These are phyloP conservation scores for Stemphylium lycopersici DNA, from an alignment of 2,329 filamentous ascomycete genomes.

Conservation along the genomic window DNA sequence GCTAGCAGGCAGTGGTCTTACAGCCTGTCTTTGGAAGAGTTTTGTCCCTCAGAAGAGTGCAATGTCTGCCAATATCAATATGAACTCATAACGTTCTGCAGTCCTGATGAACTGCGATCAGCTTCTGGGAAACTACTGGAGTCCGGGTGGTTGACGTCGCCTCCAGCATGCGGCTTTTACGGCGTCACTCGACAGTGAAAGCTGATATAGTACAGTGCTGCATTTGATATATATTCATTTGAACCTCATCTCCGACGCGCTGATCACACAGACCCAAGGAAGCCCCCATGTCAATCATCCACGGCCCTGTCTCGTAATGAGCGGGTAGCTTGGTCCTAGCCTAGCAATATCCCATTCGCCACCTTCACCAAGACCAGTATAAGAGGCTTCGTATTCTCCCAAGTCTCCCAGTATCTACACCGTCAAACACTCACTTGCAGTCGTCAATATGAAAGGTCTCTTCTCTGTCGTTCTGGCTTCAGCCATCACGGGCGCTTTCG, in stretches of 20 bases:
- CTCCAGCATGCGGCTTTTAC: slow-evolving; percentile 10
- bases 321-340: slow-evolving; percentile 8
- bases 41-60: no score
- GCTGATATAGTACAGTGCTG: slow-evolving; percentile 32
- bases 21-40: background rate
- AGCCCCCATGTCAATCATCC: slow-evolving; percentile 36
- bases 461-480: slow-evolving; percentile 43
- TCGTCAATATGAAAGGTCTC: slow-evolving; percentile 46
- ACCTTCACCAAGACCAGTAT: slow-evolving; percentile 29
- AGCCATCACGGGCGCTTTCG: slow-evolving; percentile 44
- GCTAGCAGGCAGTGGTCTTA: background rate
- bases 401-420: slow-evolving; percentile 27
- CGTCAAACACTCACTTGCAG: slow-evolving; percentile 21
- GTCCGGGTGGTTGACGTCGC: slow-evolving; percentile 19
- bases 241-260: slow-evolving; percentile 39
- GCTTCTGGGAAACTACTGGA: background rate
- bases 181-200: slow-evolving; percentile 18
- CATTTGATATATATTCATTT: slow-evolving; percentile 36
- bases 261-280: slow-evolving; percentile 36
- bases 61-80: background rate
- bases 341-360: slow-evolving; percentile 11
- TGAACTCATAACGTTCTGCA: background rate
- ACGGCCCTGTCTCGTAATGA: slow-evolving; percentile 48
- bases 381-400: slow-evolving; percentile 31
- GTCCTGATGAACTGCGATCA: background rate